Percentiles rank a stretch among this genome's conserved stretches.
phyloP scores from a whole-genome alignment of 208 protist species.

The Trypanosoma lewisi region DNA sequence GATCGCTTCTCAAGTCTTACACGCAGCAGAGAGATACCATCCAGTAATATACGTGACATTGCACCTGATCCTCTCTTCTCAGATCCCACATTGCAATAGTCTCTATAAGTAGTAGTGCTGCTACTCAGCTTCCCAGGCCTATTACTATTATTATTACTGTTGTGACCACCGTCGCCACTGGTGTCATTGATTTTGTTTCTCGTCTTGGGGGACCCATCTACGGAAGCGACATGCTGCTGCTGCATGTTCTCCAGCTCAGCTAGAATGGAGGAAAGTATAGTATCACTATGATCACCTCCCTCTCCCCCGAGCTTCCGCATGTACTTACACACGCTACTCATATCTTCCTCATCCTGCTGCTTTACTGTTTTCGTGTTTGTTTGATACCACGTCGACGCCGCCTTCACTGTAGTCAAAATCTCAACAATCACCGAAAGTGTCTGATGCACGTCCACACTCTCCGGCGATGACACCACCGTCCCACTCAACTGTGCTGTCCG shows the following conservation, averaged over 20 bases:
- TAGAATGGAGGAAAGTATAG: neutral
- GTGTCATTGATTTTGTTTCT: no score
- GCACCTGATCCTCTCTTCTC: no score
- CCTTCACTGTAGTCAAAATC: constrained; percentile 12
- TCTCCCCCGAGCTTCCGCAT: neutral
- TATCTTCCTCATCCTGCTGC: neutral
- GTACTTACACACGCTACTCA: neutral
- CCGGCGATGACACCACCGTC: constrained; percentile 4
- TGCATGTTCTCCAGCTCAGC: neutral
- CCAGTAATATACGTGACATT: neutral
- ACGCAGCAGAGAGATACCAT: constrained; percentile 27
- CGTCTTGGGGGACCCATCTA: neutral
- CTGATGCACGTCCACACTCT: constrained; percentile 25
- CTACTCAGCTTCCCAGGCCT: no score
- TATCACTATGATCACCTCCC: no score
- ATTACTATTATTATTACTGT: no score
- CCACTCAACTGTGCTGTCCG: constrained; percentile 24
- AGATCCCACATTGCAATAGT: no score
- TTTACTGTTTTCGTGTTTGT: neutral
- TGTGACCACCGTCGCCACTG: neutral
- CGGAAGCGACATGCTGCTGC: no score
- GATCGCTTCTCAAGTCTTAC: constrained; percentile 43
- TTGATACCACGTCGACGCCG: neutral
- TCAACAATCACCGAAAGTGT: constrained; percentile 7
- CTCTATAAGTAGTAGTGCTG: no score